Base-by-base conservation (phyloP, 208 protist genomes). In the Leptomonas seymouri region DNA sequence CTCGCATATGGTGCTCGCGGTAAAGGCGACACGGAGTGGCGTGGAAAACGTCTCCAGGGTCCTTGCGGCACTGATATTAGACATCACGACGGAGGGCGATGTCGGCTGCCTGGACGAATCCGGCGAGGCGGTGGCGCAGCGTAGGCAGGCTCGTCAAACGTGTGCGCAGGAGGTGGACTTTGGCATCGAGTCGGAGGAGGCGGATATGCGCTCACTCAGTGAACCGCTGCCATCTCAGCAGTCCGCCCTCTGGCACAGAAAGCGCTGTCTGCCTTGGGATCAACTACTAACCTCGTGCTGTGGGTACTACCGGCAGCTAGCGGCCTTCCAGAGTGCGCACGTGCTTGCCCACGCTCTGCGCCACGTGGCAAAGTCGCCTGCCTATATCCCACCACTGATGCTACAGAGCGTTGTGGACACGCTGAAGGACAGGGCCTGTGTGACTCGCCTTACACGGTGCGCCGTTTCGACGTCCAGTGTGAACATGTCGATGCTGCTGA, bases 91-190 rank as follows among this genome's bases (percentile, higher is more conserved):
- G 18, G 78, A 86, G 56, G 86, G 86, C n/a, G 67, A 81, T 23
- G 83, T 91, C 16, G 73, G 46, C 58, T 81, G 71, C 61, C 18
- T 87, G 25, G 80, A 81, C 42, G 56, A 82, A 36, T 51, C 56
- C 1, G 59, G 51, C 25, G 62, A 65, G 57, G 56, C 54, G 0
- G 67, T 28, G n/a, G 64, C 45, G 36, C 66, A 58, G 46, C 28
- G 56, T 53, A 49, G 31, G 28, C 48, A 62, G 9, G 66, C 20
- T 21, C 58, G 64, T 3, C 71, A 85, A 55, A 21, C 67, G 41
- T 87, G 78, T 42, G 70, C 69, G 57, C 80, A 78, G 53, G 91
- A 96, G 67, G 57, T 91, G 23, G 91, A 96, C 71, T 91, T 93
- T 56, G 76, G 84, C 30, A 63, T 34, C 34, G 82, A 87, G 39